Evolutionary conservation across 768 basidiomycete species (phyloP).

Genomic region (Collybiopsis luxurians): DNA sequence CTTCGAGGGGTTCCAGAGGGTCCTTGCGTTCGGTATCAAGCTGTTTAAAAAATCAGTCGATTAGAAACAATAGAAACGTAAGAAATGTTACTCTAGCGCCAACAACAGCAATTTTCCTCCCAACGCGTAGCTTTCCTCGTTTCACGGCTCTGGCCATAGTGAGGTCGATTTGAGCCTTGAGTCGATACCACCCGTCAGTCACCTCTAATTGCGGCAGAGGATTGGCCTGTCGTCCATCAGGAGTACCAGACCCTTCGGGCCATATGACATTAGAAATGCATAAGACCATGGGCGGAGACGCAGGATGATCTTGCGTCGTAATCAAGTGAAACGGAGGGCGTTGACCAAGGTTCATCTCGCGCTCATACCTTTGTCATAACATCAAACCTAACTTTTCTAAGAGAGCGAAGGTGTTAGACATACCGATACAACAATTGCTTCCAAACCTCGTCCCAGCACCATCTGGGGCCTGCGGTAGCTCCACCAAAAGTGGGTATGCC

Average conservation of each 20-base stretch:
- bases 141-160: slow-evolving; percentile 69
- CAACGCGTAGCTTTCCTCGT: slow-evolving; percentile 65
- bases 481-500: background rate
- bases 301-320: slow-evolving; percentile 77
- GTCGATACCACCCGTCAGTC: slow-evolving; percentile 97
- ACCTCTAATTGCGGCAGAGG: slow-evolving; percentile 71
- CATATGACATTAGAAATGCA: slow-evolving; percentile 75
- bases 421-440: slow-evolving; percentile 86
- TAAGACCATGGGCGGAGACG: slow-evolving; percentile 79
- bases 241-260: slow-evolving; percentile 35
- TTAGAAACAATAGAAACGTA: background rate
- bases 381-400: background rate
- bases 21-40: slow-evolving; percentile 71
- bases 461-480: slow-evolving; percentile 33
- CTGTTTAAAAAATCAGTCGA: slow-evolving; percentile 34
- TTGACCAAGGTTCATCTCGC: slow-evolving; percentile 73
- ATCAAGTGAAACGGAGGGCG: slow-evolving; percentile 83
- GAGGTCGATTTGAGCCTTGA: slow-evolving; percentile 74
- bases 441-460: slow-evolving; percentile 83
- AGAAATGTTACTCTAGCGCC: slow-evolving; percentile 61
- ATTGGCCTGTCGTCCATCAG: slow-evolving; percentile 34
- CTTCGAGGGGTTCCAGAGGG: slow-evolving; percentile 79
- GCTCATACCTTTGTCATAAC: slow-evolving; percentile 68
- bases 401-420: slow-evolving; percentile 12
- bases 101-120: slow-evolving; percentile 79